Evolutionary conservation across 441 rosid species (phyloP).

Genomic region (Gossypium gossypioides): DNA sequence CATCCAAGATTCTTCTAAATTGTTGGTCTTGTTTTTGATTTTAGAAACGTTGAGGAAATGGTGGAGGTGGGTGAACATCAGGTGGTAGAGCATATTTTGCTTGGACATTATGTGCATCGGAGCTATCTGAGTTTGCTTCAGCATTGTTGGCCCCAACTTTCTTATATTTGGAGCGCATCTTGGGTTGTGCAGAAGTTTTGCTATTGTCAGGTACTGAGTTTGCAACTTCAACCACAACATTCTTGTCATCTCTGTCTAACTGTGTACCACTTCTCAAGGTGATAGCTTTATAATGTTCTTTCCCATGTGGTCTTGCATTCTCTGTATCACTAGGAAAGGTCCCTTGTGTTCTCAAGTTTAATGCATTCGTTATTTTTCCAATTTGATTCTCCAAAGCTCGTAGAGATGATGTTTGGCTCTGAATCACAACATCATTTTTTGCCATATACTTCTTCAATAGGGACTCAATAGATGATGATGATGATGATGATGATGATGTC

Average conservation of each 20-base stretch:
- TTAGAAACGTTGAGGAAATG: background rate
- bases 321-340: background rate
- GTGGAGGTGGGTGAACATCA: background rate
- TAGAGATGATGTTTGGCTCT: background rate
- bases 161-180: background rate
- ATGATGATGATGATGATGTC: too few species aligned
- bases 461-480: background rate
- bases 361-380: background rate
- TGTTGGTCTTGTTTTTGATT: background rate
- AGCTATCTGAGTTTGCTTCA: too few species aligned
- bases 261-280: background rate
- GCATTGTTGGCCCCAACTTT: too few species aligned
- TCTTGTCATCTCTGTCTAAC: background rate
- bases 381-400: background rate
- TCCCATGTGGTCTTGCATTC: background rate
- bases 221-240: too few species aligned
- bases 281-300: background rate
- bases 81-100: background rate
- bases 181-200: background rate
- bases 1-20: background rate
- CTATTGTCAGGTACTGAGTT: background rate
- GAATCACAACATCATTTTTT: background rate
- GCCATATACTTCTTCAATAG: background rate
- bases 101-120: too few species aligned
- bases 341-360: background rate